Percentiles rank a stretch among this genome's conserved stretches.
Evolutionary conservation across 106 monocot species (phyloP).

Genomic region (Hemerocallis citrina): DNA sequence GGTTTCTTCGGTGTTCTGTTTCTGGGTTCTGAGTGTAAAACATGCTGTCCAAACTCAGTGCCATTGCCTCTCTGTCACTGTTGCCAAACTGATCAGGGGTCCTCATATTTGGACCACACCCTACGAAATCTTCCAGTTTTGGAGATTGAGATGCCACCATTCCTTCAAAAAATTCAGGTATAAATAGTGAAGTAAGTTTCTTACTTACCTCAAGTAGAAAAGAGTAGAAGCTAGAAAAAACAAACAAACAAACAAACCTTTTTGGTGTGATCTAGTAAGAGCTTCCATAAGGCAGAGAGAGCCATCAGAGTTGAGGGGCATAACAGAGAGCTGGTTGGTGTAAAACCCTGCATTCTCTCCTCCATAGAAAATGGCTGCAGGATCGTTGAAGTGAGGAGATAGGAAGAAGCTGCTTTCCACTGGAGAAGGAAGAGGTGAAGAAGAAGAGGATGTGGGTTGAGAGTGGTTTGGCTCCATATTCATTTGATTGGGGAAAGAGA

Average conservation of each 20-base stretch:
- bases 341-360: conserved; percentile 36
- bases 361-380: conserved; percentile 48
- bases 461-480: conserved; percentile 56
- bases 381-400: conserved; percentile 31
- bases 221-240: conserved; percentile 15
- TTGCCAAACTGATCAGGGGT: conserved; percentile 58
- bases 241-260: conserved; percentile 8
- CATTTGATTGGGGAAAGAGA: conserved; percentile 90
- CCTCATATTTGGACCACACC: conserved; percentile 76
- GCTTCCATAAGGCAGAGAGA: conserved; percentile 99
- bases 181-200: background rate
- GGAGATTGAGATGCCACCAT: conserved; percentile 64
- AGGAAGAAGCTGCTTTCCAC: conserved; percentile 38
- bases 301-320: conserved; percentile 95
- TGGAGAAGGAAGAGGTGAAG: conserved; percentile 22
- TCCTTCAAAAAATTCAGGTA: conserved; percentile 17
- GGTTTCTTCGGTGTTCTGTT: conserved; percentile 20
- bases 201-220: too few species aligned
- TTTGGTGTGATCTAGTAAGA: conserved; percentile 53
- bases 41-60: conserved; percentile 90
- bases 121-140: conserved; percentile 94
- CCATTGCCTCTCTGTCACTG: conserved; percentile 67
- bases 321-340: conserved; percentile 61
- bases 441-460: conserved; percentile 21
- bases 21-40: conserved; percentile 57